Evolutionary conservation across 2,329 filamentous ascomycete genomes (phyloP), one percentile per base, ranked within the genome.

Genomic region (Tolypocladium album): DNA sequence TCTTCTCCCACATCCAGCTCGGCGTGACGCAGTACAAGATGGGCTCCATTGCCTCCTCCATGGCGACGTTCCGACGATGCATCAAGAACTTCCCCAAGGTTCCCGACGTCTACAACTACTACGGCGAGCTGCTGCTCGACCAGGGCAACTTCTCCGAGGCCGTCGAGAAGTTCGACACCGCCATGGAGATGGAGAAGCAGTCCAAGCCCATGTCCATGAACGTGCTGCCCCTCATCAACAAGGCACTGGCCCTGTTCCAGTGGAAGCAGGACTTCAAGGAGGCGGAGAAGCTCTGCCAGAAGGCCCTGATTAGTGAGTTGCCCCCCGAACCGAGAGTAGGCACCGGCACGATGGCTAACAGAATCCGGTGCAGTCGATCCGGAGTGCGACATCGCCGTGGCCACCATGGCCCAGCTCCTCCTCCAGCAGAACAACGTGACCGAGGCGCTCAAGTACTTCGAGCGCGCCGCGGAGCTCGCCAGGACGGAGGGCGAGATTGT

Each of bases 21-120:
- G 94, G 94, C 74, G 94, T 99, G 58, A 99, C 94, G 57, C 94
- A 99, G 77, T 99, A 99, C 82, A 99, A 99, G 87, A 95, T 97
- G 89, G 94, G 94, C 67, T 96, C 91, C 38, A 89, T 99, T 61
- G 94, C 94, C 9, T 97, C 92, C 11, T 96, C 92, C 55, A 97
- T 97, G 92, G 93, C 94, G 42, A 99, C 94, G 7, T 97, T 99
- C 87, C 86, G 93, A 68, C 85, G 92, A 64, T 96, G 92, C 76
- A 92, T 97, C 75, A 99, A 97, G 87, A 97, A 96, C 78, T 99
- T 99, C 72, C 89, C 92, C 70, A 90, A 93, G 72, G 90, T 96
- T 13, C 92, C 93, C 7, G 94, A 99, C 71, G 94, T 97, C 47
- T 99, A 97, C 83, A 99, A 99, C 83, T 99, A 99, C 84, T 97